Evolutionary conservation across 768 basidiomycete species (phyloP).

Genomic region (Leccinum longicurvipes): DNA sequence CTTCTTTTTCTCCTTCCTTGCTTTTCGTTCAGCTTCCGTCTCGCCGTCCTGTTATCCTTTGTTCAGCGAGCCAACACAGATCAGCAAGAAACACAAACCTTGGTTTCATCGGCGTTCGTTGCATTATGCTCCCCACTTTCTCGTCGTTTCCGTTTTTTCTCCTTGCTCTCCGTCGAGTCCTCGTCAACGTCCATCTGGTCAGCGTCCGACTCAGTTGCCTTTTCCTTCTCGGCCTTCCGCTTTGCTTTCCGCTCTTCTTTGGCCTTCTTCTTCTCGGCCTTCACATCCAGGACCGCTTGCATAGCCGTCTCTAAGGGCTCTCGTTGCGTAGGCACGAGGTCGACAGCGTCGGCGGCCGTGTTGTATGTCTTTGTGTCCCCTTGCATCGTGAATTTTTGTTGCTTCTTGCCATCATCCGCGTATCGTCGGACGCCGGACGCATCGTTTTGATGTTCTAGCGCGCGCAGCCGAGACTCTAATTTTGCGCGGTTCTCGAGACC

Average conservation of each 20-base stretch:
- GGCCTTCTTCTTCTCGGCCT: conserved; percentile 79
- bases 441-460: conserved; percentile 82
- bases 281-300: conserved; percentile 73
- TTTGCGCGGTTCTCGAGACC: conserved; percentile 93
- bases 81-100: conserved; percentile 35
- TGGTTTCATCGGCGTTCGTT: conserved; percentile 35
- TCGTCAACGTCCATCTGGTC: conserved; percentile 46
- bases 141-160: conserved; percentile 47
- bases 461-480: conserved; percentile 89
- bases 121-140: conserved; percentile 53
- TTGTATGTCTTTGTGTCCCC: conserved; percentile 85
- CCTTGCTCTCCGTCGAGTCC: conserved; percentile 36
- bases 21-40: conserved; percentile 83
- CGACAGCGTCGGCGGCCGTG: conserved; percentile 75
- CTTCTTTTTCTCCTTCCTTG: conserved; percentile 75
- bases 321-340: conserved; percentile 82
- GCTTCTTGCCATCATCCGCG: conserved; percentile 59
- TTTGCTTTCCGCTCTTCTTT: conserved; percentile 79
- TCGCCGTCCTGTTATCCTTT: conserved; percentile 46
- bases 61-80: conserved; percentile 6
- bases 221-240: conserved; percentile 53
- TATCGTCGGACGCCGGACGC: conserved; percentile 67
- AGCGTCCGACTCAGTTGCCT: conserved; percentile 38
- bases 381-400: conserved; percentile 76
- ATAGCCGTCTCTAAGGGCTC: conserved; percentile 76